Base-by-base conservation (phyloP, 305 asterid species). In the Fraxinus velutina region DNA sequence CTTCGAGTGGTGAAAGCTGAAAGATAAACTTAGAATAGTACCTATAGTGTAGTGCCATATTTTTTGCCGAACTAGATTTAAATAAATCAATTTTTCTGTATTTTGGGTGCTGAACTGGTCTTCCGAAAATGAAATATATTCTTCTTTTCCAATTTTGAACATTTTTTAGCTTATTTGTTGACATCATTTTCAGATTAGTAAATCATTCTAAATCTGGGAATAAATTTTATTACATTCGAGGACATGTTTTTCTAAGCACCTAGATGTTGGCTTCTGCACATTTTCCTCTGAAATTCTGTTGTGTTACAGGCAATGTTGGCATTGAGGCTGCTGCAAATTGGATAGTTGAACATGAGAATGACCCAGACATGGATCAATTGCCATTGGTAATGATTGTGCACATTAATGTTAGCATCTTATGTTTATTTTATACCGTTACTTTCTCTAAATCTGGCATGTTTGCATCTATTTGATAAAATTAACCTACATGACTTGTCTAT, bases 271-370 rank as follows among this genome's bases (percentile, higher is more conserved):
- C 33, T 66, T 62, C 70, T 75, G 66, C 24, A 42, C 57, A 42
- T 5, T 37, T 13, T 1, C 29, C 3, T 47, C 24, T 44, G 39
- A 75, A 78, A 50, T 12, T 70, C 32, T 78, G 60, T 21, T 8
- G 57, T 17, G 82, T 78, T 88, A 52, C 91, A 96, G 98, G 98
- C 78, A 94, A 94, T 84, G 84, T 80, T 81, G 90, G 88, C 84
- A 87, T 90, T 71, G 99, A 96, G 90, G 95, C 94, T 78, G 97
- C 98, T 33, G 97, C 87, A 83, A 93, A 90, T 89, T 96, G 99
- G 99, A 86, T 89, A 27, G 97, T 93, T 80, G 99, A 96, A 84
- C 97, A 96, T 87, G 98, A 94, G 87, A 91, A 90, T 84, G 98
- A 96, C 82, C 85, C 95, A 22, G 97, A 96, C 81, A 91, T 96